Evolutionary conservation across 768 basidiomycete genomes (phyloP).

Genomic region (Gymnopilus junonius): DNA sequence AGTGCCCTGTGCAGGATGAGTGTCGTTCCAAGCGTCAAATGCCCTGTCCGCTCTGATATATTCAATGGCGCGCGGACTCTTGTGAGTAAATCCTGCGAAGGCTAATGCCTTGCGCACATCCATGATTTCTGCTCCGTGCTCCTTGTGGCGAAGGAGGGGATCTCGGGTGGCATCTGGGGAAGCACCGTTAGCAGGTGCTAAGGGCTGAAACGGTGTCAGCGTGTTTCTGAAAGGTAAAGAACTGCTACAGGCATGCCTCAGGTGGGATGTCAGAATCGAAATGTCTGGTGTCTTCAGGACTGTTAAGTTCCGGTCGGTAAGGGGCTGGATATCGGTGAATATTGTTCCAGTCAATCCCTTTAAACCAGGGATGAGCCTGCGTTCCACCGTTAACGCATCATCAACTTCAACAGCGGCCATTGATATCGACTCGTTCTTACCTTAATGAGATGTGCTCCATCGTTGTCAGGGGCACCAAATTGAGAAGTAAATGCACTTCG

Average conservation of each 20-base stretch:
- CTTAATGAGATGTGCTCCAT: conserved; percentile 93
- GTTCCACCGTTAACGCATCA: conserved; percentile 9
- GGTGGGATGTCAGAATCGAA: conserved; percentile 94
- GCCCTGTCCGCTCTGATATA: conserved; percentile 78
- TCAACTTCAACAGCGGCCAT: conserved; percentile 4
- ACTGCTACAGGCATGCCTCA: conserved; percentile 61
- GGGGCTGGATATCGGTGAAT: conserved; percentile 86
- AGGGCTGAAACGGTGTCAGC: conserved; percentile 62
- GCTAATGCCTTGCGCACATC: conserved; percentile 90
- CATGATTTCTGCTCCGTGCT: conserved; percentile 86
- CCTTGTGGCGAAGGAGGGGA: conserved; percentile 83
- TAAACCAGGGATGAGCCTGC: conserved; percentile 90
- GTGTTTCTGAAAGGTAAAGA: conserved; percentile 22
- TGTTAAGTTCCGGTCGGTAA: conserved; percentile 82
- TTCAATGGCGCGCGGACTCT: conserved; percentile 79
- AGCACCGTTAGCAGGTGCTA: conserved; percentile 87
- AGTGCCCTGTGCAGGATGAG: conserved; percentile 47
- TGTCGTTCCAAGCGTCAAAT: conserved; percentile 61
- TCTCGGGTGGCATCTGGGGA: conserved; percentile 86
- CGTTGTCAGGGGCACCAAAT: conserved; percentile 55
- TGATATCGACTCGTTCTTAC: conserved; percentile 39
- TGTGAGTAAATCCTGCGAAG: conserved; percentile 91
- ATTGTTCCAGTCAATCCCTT: conserved; percentile 87
- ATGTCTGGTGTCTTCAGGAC: conserved; percentile 90
- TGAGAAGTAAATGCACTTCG: conserved; percentile 71